Evolutionary conservation across 139 green algal genomes (phyloP).

Genomic region (Micractinium sp.): DNA sequence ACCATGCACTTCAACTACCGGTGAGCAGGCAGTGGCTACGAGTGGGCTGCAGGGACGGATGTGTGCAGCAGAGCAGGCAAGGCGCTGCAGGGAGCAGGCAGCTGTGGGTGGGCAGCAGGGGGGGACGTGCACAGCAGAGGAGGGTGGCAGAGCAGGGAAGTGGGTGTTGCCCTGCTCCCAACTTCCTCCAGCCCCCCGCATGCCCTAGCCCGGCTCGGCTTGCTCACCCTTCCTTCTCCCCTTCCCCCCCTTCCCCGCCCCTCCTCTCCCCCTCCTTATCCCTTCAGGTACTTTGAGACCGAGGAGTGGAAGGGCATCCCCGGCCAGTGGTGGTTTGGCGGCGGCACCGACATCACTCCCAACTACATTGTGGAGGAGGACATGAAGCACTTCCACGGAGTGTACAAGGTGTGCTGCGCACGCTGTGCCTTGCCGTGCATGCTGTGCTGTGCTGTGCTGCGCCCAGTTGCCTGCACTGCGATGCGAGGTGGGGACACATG

Average conservation of each 20-base stretch:
- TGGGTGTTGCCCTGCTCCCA: not conserved
- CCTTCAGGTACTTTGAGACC: slow-evolving; percentile 95
- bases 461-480: too few relatives aligned
- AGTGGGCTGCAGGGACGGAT: too few relatives aligned
- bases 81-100: too few relatives aligned
- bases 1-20: slow-evolving; percentile 99
- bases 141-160: too few relatives aligned
- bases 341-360: slow-evolving; percentile 98
- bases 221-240: not conserved
- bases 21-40: slow-evolving; percentile 40
- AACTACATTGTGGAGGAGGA: slow-evolving; percentile 94
- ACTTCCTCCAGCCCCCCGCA: too few relatives aligned
- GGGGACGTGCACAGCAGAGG: too few relatives aligned
- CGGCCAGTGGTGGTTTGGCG: slow-evolving; percentile 99
- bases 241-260: too few relatives aligned
- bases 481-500: too few relatives aligned
- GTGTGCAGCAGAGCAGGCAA: too few relatives aligned
- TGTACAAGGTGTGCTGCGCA: slow-evolving; percentile 78
- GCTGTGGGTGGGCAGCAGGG: too few relatives aligned
- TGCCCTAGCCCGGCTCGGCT: too few relatives aligned
- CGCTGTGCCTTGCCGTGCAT: not conserved
- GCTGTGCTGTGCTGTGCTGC: not conserved
- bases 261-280: not conserved
- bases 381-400: slow-evolving; percentile 97
- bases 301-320: slow-evolving; percentile 92